phyloP scores from a whole-genome alignment of 345 rosid genomes.

The Eucalyptus cladocalyx region DNA sequence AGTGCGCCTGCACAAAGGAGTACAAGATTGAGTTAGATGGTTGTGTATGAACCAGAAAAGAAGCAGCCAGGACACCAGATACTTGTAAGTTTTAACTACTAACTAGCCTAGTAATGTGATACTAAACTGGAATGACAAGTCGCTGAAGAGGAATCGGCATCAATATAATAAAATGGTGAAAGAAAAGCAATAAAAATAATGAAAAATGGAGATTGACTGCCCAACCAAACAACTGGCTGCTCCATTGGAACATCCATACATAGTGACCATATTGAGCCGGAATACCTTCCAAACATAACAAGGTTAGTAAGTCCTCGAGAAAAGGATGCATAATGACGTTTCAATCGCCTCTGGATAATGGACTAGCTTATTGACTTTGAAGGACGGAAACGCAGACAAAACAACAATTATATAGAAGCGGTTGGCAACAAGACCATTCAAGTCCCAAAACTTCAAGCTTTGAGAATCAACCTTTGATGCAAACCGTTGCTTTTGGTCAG shows the following conservation, averaged over 20 bases:
- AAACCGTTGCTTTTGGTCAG: background rate
- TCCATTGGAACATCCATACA: background rate
- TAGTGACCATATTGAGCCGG: background rate
- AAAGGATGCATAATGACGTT: background rate
- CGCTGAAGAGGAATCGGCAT: background rate
- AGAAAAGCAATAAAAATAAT: background rate
- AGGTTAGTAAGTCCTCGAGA: background rate
- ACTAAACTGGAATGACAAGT: constrained; percentile 34
- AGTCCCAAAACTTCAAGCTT: background rate
- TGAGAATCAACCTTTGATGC: background rate
- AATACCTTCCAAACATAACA: background rate
- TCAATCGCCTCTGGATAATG: background rate
- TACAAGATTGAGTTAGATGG: constrained; percentile 22
- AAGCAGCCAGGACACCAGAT: background rate
- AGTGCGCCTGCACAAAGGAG: constrained; percentile 47
- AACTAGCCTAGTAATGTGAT: background rate
- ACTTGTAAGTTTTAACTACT: background rate
- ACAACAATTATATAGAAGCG: background rate
- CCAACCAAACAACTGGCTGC: background rate
- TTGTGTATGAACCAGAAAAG: background rate
- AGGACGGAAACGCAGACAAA: background rate
- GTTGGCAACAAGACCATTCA: background rate
- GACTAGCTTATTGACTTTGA: background rate
- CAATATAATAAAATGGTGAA: background rate
- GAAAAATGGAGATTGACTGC: background rate